These are phyloP conservation scores for Cystobasidiaceae sp. DNA, from an alignment of 1,284 basidiomycete genomes.

Conservation along the genomic window DNA sequence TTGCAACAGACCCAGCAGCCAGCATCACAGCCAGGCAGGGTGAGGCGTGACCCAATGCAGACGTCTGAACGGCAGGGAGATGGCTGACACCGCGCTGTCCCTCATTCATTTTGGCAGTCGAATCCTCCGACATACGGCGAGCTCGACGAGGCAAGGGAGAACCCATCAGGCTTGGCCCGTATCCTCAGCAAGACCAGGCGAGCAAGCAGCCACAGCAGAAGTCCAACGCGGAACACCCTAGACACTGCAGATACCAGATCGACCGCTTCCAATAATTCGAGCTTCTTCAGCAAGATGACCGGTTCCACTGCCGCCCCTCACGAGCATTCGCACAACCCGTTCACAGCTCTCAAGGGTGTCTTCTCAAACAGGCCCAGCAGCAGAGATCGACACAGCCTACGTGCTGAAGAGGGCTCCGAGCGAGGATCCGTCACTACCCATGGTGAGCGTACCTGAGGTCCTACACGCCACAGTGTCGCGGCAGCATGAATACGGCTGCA, in stretches of 20 bases:
- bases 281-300: conserved; percentile 18
- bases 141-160: background rate
- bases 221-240: background rate
- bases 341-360: conserved; percentile 9
- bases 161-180: conserved; percentile 6
- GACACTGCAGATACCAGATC: background rate
- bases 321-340: conserved; percentile 18
- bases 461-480: too few species aligned
- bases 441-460: background rate
- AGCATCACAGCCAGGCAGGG: too few species aligned
- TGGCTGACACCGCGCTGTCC: too few species aligned
- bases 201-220: conserved; percentile 14
- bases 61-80: too few species aligned
- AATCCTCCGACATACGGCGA: background rate
- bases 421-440: background rate
- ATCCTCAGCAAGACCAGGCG: conserved; percentile 7
- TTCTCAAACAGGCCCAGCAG: conserved; percentile 15
- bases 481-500: too few species aligned
- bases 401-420: background rate
- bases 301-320: conserved; percentile 16
- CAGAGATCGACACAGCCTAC: conserved; percentile 5
- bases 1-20: too few species aligned
- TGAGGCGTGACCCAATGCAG: too few species aligned
- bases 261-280: background rate
- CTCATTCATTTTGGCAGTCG: background rate